Evolutionary conservation across 768 basidiomycete genomes (phyloP), one percentile per base, ranked within the genome.

Genomic region (Myochromella boudieri): DNA sequence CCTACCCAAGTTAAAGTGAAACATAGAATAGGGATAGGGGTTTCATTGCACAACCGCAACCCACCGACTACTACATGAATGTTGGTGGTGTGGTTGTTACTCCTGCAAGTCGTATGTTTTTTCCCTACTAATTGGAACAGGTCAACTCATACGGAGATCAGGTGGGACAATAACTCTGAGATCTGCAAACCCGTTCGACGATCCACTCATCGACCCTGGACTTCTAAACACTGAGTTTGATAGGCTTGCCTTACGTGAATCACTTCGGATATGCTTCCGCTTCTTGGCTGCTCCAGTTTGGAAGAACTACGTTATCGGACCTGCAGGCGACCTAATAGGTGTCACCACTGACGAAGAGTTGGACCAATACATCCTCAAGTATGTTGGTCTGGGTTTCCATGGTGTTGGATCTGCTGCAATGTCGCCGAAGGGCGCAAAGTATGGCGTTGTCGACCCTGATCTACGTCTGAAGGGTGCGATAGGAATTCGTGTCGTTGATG

Each of bases 161-260:
- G 60, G 61, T 27, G 62, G 62, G 1, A 46, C 32, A 8, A 17
- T 64, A 8, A 55, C 48, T 6, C 37, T 75, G 51, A 71, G 60
- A 38, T 69, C 72, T 17, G 66, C 61, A 17, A 55, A 66, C 50
- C 60, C 71, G 17, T 76, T 76, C 58, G 63, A 62, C 34, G 24
- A 57, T 24, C 76, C 77, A 1, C 41, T 61, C 18, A 50, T 81
- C 59, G 68, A 79, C 53, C 74, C 73, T 1, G 52, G 36, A 11
- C 37, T 47, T 21, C 66, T 74, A 25, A 51, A 31, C n/a, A 33
- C 51, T 3, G 46, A 46, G 6, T 47, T 58, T 42, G 65, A 65
- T 41, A 38, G 56, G n/a, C 44, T 52, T 29, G 49, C 57, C 10
- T 42, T 65, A 15, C 56, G 57, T 7, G 53, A 56, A 31, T 54